phyloP scores from a whole-genome alignment of 2,329 filamentous ascomycete species.

The Fusarium torulosum region DNA sequence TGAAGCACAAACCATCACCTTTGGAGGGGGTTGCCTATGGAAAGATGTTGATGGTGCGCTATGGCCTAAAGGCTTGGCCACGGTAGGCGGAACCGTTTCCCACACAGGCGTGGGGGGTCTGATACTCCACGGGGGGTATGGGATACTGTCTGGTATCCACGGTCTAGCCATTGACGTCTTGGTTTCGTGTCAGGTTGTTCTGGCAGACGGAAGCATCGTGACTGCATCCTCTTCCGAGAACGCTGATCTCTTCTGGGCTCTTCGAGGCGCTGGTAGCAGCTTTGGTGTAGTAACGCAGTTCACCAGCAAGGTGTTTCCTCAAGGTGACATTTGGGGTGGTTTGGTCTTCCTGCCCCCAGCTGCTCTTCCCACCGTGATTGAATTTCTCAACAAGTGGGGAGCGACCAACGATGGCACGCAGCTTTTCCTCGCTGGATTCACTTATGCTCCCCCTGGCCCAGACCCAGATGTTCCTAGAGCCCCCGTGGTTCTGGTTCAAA shows the following conservation, averaged over 20 bases:
- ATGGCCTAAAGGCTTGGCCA: conserved; percentile 64
- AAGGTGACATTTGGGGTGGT: conserved; percentile 52
- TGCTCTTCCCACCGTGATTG: conserved; percentile 48
- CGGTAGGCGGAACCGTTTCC: conserved; percentile 72
- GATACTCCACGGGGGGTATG: conserved; percentile 69
- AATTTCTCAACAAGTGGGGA: conserved; percentile 49
- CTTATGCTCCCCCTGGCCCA: conserved; percentile 36
- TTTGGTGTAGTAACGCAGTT: conserved; percentile 60
- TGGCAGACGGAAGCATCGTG: conserved; percentile 54
- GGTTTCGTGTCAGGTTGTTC: conserved; percentile 55
- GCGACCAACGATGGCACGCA: conserved; percentile 44
- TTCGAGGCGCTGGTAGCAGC: conserved; percentile 57
- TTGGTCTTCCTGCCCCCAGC: conserved; percentile 45
- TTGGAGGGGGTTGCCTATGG: conserved; percentile 66
- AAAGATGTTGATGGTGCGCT: conserved; percentile 66
- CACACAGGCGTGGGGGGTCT: conserved; percentile 73
- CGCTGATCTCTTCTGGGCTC: conserved; percentile 57
- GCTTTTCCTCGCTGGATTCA: conserved; percentile 32
- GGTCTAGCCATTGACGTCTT: conserved; percentile 64
- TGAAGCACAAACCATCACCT: conserved; percentile 59
- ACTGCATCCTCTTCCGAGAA: conserved; percentile 59
- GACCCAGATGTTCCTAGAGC: conserved; percentile 40
- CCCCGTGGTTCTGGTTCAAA: conserved; percentile 31
- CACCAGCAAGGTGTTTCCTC: conserved; percentile 50
- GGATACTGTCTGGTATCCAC: conserved; percentile 65